These are phyloP conservation scores for Penicillium sclerotiorum DNA, from an alignment of 2,329 filamentous ascomycete genomes.

Conservation along the genomic window DNA sequence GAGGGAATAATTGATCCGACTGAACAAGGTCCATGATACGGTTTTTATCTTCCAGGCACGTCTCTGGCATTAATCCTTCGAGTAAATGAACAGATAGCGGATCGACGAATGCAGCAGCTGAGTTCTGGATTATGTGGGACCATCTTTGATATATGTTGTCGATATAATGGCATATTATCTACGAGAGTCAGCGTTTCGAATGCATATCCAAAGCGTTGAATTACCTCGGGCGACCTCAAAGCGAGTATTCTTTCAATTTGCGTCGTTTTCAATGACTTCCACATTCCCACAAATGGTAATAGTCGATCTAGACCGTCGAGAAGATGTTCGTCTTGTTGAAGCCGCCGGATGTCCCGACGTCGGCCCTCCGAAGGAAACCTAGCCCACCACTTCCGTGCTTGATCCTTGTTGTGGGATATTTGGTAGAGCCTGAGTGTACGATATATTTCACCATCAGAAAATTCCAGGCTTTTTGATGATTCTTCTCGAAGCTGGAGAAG, in stretches of 20 bases:
- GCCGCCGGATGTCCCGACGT: conserved; percentile 8
- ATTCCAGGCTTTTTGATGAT: conserved; percentile 7
- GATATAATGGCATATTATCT: conserved; percentile 5
- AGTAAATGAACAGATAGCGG: background rate
- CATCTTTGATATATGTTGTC: conserved; percentile 1
- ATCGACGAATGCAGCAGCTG: background rate
- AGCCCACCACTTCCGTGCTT: conserved; percentile 10
- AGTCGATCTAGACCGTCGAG: background rate
- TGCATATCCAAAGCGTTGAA: too few relatives aligned
- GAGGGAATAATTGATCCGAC: background rate
- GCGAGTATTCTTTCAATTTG: conserved; percentile 13
- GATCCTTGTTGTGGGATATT: background rate
- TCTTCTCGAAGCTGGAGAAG: conserved; percentile 4
- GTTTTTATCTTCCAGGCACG: background rate
- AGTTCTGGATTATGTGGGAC: background rate
- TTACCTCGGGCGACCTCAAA: conserved; percentile 9
- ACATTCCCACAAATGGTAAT: conserved; percentile 7
- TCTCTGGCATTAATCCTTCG: conserved; percentile 6
- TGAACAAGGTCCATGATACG: background rate
- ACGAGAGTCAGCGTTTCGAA: background rate
- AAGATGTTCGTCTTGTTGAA: conserved; percentile 3
- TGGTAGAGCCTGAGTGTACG: conserved; percentile 8
- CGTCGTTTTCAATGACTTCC: conserved; percentile 1
- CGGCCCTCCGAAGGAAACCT: conserved; percentile 1
- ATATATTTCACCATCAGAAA: conserved; percentile 16